A percentile compares a stretch with the other conserved stretches of the same genome.
phyloP scores from a whole-genome alignment of 345 rosid species.

The Populus ilicifolia region DNA sequence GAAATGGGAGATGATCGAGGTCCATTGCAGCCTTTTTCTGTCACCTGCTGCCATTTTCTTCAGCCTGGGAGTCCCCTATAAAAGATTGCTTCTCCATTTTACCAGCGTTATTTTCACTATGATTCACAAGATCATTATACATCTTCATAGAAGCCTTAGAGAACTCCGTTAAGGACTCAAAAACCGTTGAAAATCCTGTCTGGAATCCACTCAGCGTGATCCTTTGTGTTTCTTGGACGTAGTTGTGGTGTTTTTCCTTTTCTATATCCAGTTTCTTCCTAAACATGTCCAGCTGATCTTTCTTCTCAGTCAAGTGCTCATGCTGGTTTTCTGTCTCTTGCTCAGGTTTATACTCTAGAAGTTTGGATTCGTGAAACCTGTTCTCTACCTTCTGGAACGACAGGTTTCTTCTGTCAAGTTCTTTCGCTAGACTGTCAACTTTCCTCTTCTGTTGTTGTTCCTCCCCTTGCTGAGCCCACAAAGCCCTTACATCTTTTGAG shows the following conservation, averaged over 20 bases:
- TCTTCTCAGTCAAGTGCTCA: constrained; percentile 35
- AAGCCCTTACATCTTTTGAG: constrained; percentile 47
- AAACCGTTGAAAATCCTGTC: constrained; percentile 46
- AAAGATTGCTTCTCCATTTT: constrained; percentile 28
- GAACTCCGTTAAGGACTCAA: constrained; percentile 48
- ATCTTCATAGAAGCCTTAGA: constrained; percentile 48
- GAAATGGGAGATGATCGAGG: neutral
- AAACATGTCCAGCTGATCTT: constrained; percentile 48
- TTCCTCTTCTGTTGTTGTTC: constrained; percentile 63
- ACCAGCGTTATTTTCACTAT: constrained; percentile 27
- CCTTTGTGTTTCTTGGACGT: constrained; percentile 55
- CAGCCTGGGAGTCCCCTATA: constrained; percentile 29
- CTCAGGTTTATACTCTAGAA: constrained; percentile 34
- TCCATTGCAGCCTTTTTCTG: neutral
- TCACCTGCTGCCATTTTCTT: constrained; percentile 38
- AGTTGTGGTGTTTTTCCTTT: constrained; percentile 48
- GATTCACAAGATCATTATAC: constrained; percentile 43
- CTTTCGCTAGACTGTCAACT: constrained; percentile 57
- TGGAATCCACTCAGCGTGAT: constrained; percentile 53
- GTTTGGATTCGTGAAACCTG: constrained; percentile 42
- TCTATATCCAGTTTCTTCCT: constrained; percentile 45
- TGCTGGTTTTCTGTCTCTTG: constrained; percentile 19
- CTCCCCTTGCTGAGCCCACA: constrained; percentile 65
- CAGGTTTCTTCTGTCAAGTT: constrained; percentile 46
- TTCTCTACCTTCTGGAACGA: constrained; percentile 46